Base-by-base conservation (phyloP, 2,329 filamentous ascomycete genomes). In the Apiospora marii region DNA sequence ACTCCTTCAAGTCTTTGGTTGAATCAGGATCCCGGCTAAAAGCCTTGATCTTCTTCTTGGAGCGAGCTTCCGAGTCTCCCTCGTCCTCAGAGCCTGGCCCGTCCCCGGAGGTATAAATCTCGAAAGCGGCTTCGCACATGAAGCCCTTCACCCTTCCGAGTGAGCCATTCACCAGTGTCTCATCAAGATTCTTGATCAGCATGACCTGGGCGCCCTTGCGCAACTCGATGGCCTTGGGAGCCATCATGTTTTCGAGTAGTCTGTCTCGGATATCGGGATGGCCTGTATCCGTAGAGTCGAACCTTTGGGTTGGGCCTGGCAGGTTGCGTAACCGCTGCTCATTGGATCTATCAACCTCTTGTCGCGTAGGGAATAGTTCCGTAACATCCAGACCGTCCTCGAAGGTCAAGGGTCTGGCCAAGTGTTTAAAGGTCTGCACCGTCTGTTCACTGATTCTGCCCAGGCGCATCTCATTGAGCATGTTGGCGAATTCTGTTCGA, bases 121-220 rank as follows among this genome's bases (percentile, higher is more conserved):
- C 82, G 73, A 86, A 87, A 16, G 82, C 80, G 16, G 77, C 75
- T 74, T 87, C 83, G 22, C 79, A 86, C 81, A 95, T 95, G 82
- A 98, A 97, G 7, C 88, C 90, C 16, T 92, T 88, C 5, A 99
- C 93, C 74, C 93, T 95, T 34, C 96, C 96, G 13, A 99, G 87
- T 0, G 96, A 97, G 5, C 96, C 96, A 79, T 99, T 99, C 76
- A 98, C 96, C 0, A 99, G 88, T 0, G 90, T 92, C 51, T 98
- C 94, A 79, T 99, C 96, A 84, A 98, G 92, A 78, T 99, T 99
- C 83, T 99, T 99, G 87, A 99, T 98, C n/a, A 99, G 86, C 96
- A 99, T 99, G 64, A 99, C 97, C 80, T 99, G 97, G 0, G 96
- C 94, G 13, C 95, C 94, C 74, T 96, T 92, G 82, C 98, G 98